These are phyloP conservation scores for Pseudisothecium myosuroides DNA, from an alignment of 225 moss, liverwort and hornwort species.

Conservation along the genomic window DNA sequence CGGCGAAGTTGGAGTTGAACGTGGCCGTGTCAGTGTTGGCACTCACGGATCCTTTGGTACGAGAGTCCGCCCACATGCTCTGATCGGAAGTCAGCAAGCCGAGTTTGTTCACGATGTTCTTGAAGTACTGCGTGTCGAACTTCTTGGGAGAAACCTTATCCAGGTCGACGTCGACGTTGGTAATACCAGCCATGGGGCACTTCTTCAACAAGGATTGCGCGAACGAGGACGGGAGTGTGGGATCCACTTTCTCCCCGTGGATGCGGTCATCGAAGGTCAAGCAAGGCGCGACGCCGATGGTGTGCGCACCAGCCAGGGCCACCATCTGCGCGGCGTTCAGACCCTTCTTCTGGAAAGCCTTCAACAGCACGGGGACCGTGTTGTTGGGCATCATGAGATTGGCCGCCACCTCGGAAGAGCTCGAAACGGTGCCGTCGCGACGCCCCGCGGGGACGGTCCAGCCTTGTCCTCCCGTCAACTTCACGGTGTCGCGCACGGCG, in stretches of 20 bases:
- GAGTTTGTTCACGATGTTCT: background rate
- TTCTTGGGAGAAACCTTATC: background rate
- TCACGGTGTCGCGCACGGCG: background rate
- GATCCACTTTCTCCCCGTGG: background rate
- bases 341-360: background rate
- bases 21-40: background rate
- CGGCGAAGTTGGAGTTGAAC: background rate
- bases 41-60: background rate
- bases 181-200: background rate
- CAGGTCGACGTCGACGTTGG: background rate
- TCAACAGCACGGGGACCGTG: background rate
- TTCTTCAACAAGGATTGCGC: background rate
- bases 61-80: background rate
- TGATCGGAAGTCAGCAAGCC: background rate
- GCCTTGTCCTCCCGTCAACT: background rate
- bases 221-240: background rate
- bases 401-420: background rate
- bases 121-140: background rate
- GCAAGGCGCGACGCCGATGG: background rate
- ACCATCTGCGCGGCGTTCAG: background rate
- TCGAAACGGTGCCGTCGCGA: background rate
- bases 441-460: background rate
- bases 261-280: background rate
- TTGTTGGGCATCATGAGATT: background rate
- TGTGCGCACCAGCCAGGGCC: background rate